Evolutionary conservation across 108 stramenopile genomes (phyloP).

Genomic region (Phaeodactylum tricornutum): DNA sequence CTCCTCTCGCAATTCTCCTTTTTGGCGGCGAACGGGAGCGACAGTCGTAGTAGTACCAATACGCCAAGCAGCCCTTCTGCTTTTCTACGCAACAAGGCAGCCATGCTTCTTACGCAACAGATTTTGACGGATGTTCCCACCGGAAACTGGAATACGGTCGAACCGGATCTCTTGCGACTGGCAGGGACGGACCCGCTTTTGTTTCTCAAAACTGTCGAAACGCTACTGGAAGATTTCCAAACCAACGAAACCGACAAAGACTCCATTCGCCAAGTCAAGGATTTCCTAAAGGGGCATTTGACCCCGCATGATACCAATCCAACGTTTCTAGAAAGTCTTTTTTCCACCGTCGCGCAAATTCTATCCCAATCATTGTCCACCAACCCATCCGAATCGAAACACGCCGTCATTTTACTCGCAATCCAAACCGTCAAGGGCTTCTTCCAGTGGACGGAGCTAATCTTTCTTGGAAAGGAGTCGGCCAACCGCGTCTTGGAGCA

Average conservation of each 20-base stretch:
- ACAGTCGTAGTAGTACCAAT: background rate
- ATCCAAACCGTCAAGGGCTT: background rate
- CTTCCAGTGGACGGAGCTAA: slow-evolving; percentile 1
- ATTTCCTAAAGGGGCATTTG: slow-evolving; percentile 1
- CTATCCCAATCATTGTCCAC: background rate
- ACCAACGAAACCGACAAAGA: slow-evolving; percentile 6
- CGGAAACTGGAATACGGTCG: slow-evolving; percentile 14
- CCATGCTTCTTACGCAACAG: slow-evolving; percentile 18
- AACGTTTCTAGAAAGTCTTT: slow-evolving; percentile 13
- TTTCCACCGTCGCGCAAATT: background rate
- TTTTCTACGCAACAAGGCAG: slow-evolving; percentile 29
- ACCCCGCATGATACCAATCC: slow-evolving; percentile 1
- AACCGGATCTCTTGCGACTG: slow-evolving; percentile 12
- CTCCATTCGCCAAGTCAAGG: slow-evolving; percentile 10
- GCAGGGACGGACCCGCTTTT: background rate
- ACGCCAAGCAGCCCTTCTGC: slow-evolving; percentile 7
- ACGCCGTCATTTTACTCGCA: background rate
- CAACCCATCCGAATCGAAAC: background rate
- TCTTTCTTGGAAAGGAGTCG: background rate
- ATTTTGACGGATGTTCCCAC: slow-evolving; percentile 22
- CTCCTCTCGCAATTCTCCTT: slow-evolving; percentile 10
- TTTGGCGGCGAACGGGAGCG: background rate
- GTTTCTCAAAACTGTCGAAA: slow-evolving; percentile 9
- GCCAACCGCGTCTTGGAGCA: background rate
- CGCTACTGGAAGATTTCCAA: slow-evolving; percentile 8